Percentiles rank a stretch among this genome's conserved stretches.
These are phyloP conservation scores for Tuber indicum DNA, from an alignment of 495 filamentous ascomycete genomes.

Conservation along the genomic window DNA sequence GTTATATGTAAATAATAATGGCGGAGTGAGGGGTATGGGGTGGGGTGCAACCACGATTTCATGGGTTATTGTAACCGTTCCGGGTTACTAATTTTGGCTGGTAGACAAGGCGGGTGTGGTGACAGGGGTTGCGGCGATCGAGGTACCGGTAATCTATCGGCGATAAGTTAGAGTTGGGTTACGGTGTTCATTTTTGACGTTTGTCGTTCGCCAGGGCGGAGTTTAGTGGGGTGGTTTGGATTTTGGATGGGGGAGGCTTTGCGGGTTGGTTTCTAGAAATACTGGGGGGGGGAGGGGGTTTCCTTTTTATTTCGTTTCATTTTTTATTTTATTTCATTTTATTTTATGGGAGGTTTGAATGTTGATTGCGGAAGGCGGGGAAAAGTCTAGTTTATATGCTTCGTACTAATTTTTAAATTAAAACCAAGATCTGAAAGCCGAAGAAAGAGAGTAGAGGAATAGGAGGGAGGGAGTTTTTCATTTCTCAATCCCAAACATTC, in stretches of 20 bases:
- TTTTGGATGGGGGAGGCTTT: constrained; percentile 10
- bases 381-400: background rate
- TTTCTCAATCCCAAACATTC: background rate
- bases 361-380: background rate
- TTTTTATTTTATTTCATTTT: background rate
- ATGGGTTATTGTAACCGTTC: background rate
- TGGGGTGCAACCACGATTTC: background rate
- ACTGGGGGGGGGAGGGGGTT: background rate
- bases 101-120: constrained; percentile 16
- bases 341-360: background rate
- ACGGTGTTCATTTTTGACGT: background rate
- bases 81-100: constrained; percentile 3
- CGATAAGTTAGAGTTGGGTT: constrained; percentile 3
- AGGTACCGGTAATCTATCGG: background rate
- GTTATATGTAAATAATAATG: background rate
- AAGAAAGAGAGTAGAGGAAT: background rate
- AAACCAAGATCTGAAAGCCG: background rate
- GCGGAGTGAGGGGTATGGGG: background rate
- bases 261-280: background rate
- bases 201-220: constrained; percentile 9
- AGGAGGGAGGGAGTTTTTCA: background rate
- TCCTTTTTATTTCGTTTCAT: background rate
- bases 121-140: background rate
- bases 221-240: constrained; percentile 30
- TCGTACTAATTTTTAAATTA: background rate